These are phyloP conservation scores for Trichothecium roseum DNA, from an alignment of 2,329 filamentous ascomycete genomes.

Conservation along the genomic window DNA sequence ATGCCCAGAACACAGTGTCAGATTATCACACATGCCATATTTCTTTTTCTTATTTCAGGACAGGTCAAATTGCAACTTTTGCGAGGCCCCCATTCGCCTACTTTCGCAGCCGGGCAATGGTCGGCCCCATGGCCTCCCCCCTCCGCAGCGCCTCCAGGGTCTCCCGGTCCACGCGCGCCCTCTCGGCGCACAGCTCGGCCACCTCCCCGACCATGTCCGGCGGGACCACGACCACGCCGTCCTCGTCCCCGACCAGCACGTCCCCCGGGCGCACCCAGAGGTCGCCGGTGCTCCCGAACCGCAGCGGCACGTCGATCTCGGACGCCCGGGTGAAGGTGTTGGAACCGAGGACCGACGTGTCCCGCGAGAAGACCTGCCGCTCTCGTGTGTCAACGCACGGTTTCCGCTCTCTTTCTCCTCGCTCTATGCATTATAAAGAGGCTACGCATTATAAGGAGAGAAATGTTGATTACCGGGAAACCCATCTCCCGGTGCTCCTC, in stretches of 20 bases:
- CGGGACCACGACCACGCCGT: slow-evolving; percentile 18
- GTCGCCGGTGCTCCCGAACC: slow-evolving; percentile 13
- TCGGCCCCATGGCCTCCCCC: slow-evolving; percentile 1
- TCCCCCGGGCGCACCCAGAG: slow-evolving; percentile 19
- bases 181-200: slow-evolving; percentile 14
- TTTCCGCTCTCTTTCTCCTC: no score
- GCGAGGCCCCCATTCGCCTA: neutral
- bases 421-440: neutral
- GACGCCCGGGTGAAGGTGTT: slow-evolving; percentile 18
- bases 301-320: slow-evolving; percentile 14
- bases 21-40: neutral
- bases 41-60: neutral
- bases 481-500: slow-evolving; percentile 6
- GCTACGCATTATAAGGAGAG: neutral
- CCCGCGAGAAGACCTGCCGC: slow-evolving; percentile 18
- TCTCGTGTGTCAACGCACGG: slow-evolving; percentile 15
- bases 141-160: slow-evolving; percentile 5
- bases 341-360: slow-evolving; percentile 16
- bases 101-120: slow-evolving; percentile 1
- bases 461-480: slow-evolving; percentile 6
- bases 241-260: slow-evolving; percentile 15
- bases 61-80: neutral
- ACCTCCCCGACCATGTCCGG: slow-evolving; percentile 13
- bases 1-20: no score
- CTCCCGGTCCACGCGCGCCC: slow-evolving; percentile 17